Evolutionary conservation across 495 filamentous ascomycete species (phyloP).

Genomic region (Beverwykella pulmonaria): DNA sequence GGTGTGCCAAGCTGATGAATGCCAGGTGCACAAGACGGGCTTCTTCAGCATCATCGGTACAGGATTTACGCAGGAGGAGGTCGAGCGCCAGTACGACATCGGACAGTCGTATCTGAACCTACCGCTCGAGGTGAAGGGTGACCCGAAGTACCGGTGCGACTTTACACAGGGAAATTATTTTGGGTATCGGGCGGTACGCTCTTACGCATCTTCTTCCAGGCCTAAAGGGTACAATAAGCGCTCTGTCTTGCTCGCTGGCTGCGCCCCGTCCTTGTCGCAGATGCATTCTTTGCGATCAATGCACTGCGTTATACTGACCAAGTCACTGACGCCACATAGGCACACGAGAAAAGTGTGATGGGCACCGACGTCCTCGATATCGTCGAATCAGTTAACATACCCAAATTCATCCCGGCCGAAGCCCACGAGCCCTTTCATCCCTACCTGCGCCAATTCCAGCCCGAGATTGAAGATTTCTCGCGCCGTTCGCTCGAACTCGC

Average conservation of each 20-base stretch:
- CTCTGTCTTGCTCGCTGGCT: no score
- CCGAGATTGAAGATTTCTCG: slow-evolving; percentile 56
- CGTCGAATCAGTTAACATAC: slow-evolving; percentile 59
- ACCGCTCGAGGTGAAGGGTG: slow-evolving; percentile 55
- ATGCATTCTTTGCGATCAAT: no score
- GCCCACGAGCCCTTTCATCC: slow-evolving; percentile 57
- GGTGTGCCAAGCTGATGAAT: slow-evolving; percentile 36
- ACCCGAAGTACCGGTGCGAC: slow-evolving; percentile 50
- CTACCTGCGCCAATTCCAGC: slow-evolving; percentile 53
- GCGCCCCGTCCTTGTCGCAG: no score
- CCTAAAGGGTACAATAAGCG: no score
- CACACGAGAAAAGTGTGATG: slow-evolving; percentile 51
- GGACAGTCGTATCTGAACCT: slow-evolving; percentile 59
- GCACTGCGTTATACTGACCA: not conserved
- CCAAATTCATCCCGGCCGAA: slow-evolving; percentile 57
- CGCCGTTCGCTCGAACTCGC: slow-evolving; percentile 36
- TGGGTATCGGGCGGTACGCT: slow-evolving; percentile 44
- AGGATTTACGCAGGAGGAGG: slow-evolving; percentile 58
- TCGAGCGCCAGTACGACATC: slow-evolving; percentile 60
- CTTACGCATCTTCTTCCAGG: not conserved
- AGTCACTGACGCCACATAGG: not conserved
- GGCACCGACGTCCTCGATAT: slow-evolving; percentile 56
- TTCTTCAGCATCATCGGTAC: slow-evolving; percentile 37
- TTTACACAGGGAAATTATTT: slow-evolving; percentile 54
- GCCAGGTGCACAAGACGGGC: slow-evolving; percentile 18